These are phyloP conservation scores for Corinectria fuckeliana DNA, from an alignment of 2,329 filamentous ascomycete genomes.

Conservation along the genomic window DNA sequence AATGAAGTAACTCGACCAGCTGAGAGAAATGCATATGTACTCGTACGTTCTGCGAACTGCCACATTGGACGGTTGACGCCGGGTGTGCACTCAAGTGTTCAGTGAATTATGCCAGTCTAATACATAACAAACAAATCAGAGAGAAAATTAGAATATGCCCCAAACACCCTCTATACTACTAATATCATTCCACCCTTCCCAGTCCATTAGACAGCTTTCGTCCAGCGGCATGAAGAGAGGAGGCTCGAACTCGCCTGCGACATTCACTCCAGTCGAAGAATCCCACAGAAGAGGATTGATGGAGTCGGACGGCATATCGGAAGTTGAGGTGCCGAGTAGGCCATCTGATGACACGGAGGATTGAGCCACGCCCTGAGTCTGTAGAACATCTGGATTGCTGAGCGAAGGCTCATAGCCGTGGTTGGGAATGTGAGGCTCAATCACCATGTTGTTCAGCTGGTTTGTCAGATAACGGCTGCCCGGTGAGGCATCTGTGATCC, in stretches of 20 bases:
- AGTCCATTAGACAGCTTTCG: conserved; percentile 17
- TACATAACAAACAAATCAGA: not conserved
- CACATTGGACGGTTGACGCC: not conserved
- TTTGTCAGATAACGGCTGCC: conserved; percentile 2
- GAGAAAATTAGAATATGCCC: conserved; percentile 22
- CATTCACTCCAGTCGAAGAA: not conserved
- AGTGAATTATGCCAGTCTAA: not conserved
- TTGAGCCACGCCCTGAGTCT: not conserved
- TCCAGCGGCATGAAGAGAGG: not conserved
- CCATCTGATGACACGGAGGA: not conserved
- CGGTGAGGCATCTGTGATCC: not conserved
- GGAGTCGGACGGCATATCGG: conserved; percentile 6
- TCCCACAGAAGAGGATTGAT: conserved; percentile 21
- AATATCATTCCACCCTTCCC: conserved; percentile 27
- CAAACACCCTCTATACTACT: conserved; percentile 24
- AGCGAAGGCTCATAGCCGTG: not conserved
- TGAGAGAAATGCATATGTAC: no score
- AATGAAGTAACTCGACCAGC: no score
- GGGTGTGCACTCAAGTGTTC: not conserved
- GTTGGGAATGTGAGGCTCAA: conserved; percentile 15
- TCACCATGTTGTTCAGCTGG: conserved; percentile 11
- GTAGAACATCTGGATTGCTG: conserved; percentile 7
- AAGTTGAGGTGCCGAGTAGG: not conserved
- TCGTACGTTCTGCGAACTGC: not conserved
- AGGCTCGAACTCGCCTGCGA: not conserved